A percentile compares a stretch with the other conserved stretches of the same genome.
Conservation (phyloP, 1,284 basidiomycete genomes). For the Ceratobasidium sp. region DNA sequence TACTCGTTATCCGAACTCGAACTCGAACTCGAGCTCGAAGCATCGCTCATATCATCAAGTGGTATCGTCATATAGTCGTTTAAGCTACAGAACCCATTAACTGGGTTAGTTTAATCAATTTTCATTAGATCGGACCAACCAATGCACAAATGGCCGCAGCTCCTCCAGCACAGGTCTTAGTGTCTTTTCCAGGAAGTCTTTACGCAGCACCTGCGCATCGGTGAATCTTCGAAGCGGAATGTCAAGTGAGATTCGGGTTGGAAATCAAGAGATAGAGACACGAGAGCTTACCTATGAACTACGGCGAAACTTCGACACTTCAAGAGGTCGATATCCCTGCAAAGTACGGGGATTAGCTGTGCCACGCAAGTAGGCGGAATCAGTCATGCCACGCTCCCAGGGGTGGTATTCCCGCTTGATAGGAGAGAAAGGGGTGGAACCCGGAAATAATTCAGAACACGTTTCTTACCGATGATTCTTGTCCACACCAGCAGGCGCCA, state of each 20-base stretch:
- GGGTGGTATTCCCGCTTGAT: neutral
- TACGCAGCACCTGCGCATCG: conserved; percentile 78
- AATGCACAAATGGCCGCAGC: conserved; percentile 83
- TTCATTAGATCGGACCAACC: conserved; percentile 65
- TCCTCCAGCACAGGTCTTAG: conserved; percentile 67
- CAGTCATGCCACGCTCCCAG: conserved; percentile 5
- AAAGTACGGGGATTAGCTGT: conserved; percentile 14
- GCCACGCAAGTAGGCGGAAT: conserved; percentile 29
- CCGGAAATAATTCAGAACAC: neutral
- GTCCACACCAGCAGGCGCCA: conserved; percentile 88
- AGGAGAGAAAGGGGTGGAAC: neutral
- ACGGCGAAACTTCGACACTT: conserved; percentile 87
- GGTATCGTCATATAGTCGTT: conserved; percentile 75
- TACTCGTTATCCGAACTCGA: conserved; percentile 13
- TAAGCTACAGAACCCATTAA: conserved; percentile 63
- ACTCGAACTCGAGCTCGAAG: conserved; percentile 30
- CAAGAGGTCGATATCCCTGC: conserved; percentile 86
- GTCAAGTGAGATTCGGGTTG: neutral
- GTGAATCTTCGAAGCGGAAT: conserved; percentile 69
- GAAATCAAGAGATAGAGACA: conserved; percentile 3
- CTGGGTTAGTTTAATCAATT: conserved; percentile 1
- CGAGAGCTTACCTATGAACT: conserved; percentile 68
- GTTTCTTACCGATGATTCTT: conserved; percentile 78
- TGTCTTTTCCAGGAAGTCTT: conserved; percentile 76
- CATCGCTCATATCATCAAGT: conserved; percentile 59